A percentile compares a stretch with the other conserved stretches of the same genome.
phyloP scores from a whole-genome alignment of 2,329 filamentous ascomycete genomes.

The Fusarium graminum region DNA sequence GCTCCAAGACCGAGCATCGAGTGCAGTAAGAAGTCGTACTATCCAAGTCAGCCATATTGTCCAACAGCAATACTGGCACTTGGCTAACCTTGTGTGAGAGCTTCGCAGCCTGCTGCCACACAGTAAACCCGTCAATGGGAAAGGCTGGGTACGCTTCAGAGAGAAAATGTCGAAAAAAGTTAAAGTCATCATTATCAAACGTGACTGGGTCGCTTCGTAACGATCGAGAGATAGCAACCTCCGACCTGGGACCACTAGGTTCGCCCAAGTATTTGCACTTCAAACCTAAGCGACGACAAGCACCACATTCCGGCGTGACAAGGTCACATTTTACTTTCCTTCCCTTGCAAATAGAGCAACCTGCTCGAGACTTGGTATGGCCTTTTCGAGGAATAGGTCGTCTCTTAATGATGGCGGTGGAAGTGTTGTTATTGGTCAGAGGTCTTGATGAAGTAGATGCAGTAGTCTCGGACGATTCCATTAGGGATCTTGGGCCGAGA shows the following conservation, averaged over 20 bases:
- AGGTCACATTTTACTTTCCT: conserved; percentile 63
- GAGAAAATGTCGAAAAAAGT: conserved; percentile 67
- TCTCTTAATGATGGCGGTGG: conserved; percentile 35
- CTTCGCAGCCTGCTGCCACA: conserved; percentile 56
- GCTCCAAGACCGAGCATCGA: conserved; percentile 58
- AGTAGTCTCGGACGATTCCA: background rate
- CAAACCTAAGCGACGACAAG: conserved; percentile 55
- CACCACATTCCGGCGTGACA: conserved; percentile 52
- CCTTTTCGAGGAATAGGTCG: conserved; percentile 54
- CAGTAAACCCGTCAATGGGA: conserved; percentile 53
- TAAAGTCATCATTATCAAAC: conserved; percentile 61
- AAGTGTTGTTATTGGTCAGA: background rate
- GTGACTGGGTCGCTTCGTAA: conserved; percentile 41
- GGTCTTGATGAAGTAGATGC: conserved; percentile 12
- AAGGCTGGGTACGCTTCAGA: conserved; percentile 59
- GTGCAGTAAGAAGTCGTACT: conserved; percentile 59
- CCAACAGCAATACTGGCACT: background rate
- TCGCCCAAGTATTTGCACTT: conserved; percentile 52
- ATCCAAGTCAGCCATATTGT: background rate
- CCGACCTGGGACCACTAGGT: background rate
- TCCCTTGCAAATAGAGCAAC: conserved; percentile 52
- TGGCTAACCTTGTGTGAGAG: conserved; percentile 54
- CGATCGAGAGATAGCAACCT: conserved; percentile 22
- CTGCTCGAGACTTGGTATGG: conserved; percentile 53
- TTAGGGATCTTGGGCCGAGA: background rate